Percentiles rank a stretch among this genome's conserved stretches.
phyloP scores from a whole-genome alignment of 768 basidiomycete species.

The Chalciporus pseudorubinellus region DNA sequence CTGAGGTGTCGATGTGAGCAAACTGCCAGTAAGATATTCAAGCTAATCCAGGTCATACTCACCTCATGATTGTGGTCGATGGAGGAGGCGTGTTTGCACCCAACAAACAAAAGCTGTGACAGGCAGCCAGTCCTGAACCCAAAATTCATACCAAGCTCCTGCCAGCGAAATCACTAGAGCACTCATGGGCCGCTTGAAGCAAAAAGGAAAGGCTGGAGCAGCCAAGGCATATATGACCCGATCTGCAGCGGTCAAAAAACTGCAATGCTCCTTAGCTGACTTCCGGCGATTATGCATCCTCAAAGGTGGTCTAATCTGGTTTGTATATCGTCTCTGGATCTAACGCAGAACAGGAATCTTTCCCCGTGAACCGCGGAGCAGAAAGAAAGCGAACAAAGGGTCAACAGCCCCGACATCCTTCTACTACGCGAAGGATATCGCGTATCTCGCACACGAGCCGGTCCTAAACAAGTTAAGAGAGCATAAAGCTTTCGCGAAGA shows the following conservation, averaged over 20 bases:
- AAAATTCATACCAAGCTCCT: neutral
- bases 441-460: constrained; percentile 95
- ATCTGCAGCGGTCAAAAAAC: constrained; percentile 87
- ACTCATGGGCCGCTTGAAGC: constrained; percentile 71
- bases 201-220: constrained; percentile 88
- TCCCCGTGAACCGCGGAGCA: constrained; percentile 90
- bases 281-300: constrained; percentile 96
- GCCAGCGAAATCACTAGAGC: neutral
- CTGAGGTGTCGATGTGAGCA: constrained; percentile 39
- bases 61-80: constrained; percentile 32
- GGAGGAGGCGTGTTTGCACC: constrained; percentile 27
- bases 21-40: constrained; percentile 7
- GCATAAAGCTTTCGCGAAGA: constrained; percentile 98
- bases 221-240: constrained; percentile 91
- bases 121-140: neutral
- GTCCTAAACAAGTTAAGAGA: constrained; percentile 90
- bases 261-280: constrained; percentile 95
- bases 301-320: constrained; percentile 65
- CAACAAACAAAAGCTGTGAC: constrained; percentile 27
- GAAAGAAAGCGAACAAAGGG: constrained; percentile 95
- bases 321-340: neutral
- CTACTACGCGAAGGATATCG: constrained; percentile 98
- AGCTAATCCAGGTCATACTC: constrained; percentile 8
- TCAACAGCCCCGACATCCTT: constrained; percentile 96
- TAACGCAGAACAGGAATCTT: constrained; percentile 72